Conservation (phyloP, 129 eudicot genomes). For the Smallanthus sonchifolius region DNA sequence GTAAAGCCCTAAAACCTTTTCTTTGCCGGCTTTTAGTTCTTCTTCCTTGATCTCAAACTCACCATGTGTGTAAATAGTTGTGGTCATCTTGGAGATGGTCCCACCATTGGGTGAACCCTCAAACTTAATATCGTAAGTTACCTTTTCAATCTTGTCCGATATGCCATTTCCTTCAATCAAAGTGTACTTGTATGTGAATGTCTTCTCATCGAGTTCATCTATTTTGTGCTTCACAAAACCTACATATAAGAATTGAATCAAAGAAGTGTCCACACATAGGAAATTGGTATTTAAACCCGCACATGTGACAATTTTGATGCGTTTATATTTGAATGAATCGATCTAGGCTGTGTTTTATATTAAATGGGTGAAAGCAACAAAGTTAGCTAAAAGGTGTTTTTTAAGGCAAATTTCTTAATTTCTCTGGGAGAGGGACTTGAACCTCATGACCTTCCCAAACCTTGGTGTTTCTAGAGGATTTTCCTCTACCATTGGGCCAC, state of each 20-base stretch:
- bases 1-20: constrained; percentile 48
- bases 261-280: background rate
- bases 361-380: no score
- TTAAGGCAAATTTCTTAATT: no score
- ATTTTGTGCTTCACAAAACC: constrained; percentile 36
- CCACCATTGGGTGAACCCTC: constrained; percentile 44
- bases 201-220: constrained; percentile 40
- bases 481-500: no score
- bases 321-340: no score
- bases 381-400: no score
- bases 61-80: constrained; percentile 36
- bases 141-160: constrained; percentile 43
- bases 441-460: no score
- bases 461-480: no score
- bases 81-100: constrained; percentile 43
- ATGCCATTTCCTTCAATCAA: constrained; percentile 48
- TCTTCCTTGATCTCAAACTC: constrained; percentile 48
- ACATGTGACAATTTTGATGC: no score
- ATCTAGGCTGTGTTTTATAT: no score
- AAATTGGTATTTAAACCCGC: no score
- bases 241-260: background rate
- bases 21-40: constrained; percentile 52
- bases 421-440: no score
- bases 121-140: constrained; percentile 46
- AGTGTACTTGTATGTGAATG: constrained; percentile 43